Base-by-base conservation (phyloP, 306 rosid genomes). In the Sicyos edulis region DNA sequence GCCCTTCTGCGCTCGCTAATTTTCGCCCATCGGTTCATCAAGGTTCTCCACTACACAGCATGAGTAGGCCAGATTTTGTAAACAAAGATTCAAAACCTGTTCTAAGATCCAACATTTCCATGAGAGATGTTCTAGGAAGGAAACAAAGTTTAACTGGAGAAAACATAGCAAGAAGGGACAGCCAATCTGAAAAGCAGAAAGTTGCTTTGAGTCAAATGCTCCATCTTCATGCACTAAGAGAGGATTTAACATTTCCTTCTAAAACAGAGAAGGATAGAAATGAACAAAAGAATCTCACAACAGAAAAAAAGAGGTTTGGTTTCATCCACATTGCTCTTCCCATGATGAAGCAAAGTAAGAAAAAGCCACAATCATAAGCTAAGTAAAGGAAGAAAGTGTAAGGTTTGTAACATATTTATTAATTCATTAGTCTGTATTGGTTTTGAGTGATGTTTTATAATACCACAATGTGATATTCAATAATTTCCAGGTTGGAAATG, bases 171-270 rank as follows among this genome's bases (percentile, higher is more conserved):
- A 79, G 81, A 54, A 79, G 72, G 78, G 93, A 90, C 14, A 74
- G 83, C 3, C 54, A 45, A 26, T 34, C 74, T 8, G 96, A 75
- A 57, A 85, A 81, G 14, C 87, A 81, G 68, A 91, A 86, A 78
- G 99, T 89, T 65, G 97, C 95, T 45, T 55, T 93, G 87, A 89
- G 96, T 74, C 95, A 93, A 73, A 93, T 93, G 99, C 96, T 93
- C 78, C 54, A 67, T 79, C 96, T 93, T 77, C 54, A 67, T 79
- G 89, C 93, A 40, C 68, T 91, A 77, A 91, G 88, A 78, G 89
- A 81, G 65, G 90, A 93, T 75, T 78, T 78, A 70, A 78, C 85
- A 42, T 78, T 85, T 61, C 82, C 89, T 57, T 52, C 90, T 6
- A 85, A 70, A 60, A 71, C 74, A 24, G 97, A 88, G 81, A 86